Base-by-base conservation (phyloP, 2,329 filamentous ascomycete genomes). In the Raffaelea arxii region DNA sequence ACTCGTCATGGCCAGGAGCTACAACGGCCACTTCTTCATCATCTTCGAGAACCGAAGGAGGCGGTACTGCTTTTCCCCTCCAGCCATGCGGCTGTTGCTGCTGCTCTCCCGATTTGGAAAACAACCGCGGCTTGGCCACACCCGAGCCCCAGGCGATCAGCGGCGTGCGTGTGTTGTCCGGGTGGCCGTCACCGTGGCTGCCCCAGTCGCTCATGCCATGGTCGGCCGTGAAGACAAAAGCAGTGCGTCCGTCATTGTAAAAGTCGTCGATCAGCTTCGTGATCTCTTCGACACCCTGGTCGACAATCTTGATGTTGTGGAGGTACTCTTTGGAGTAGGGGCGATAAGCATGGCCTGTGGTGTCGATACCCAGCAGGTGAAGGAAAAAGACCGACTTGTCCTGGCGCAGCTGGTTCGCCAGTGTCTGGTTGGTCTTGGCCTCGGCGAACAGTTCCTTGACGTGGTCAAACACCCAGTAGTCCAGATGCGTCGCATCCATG, bases 191-290 rank as follows among this genome's bases (percentile, higher is more conserved):
- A 32, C 94, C 94, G 62, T 98, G 94, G 56, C 90, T 97, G n/a
- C 94, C 92, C 83, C 86, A 96, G 64, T 98, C 92, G 59, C 88
- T 97, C 92, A 98, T 98, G 18, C 92, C 92, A 63, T 98, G 92
- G 59, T 98, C 92, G 7, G 92, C 92, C 1, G 94, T 98, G 61
- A 98, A 98, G 16, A 98, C 79, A 61, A 91, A 98, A 0, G 94
- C 88, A 0, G 92, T 97, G 63, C 92, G 82, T 46, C 78, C 84
- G 55, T 89, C 83, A 5, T 68, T 74, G 58, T 96, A 98, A 61
- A 97, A 98, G 12, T 84, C 77, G 30, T 94, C 80, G 43, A 96
- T 82, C 46, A 95, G 61, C 52, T 84, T 74, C 0, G 84, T 83
- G 43, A 95, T 84, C 64, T 95, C 85, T 63, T 85, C 74, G 2